Evolutionary conservation across 805 yeast genomes (phyloP).

Genomic region (Ogataea corticis): DNA sequence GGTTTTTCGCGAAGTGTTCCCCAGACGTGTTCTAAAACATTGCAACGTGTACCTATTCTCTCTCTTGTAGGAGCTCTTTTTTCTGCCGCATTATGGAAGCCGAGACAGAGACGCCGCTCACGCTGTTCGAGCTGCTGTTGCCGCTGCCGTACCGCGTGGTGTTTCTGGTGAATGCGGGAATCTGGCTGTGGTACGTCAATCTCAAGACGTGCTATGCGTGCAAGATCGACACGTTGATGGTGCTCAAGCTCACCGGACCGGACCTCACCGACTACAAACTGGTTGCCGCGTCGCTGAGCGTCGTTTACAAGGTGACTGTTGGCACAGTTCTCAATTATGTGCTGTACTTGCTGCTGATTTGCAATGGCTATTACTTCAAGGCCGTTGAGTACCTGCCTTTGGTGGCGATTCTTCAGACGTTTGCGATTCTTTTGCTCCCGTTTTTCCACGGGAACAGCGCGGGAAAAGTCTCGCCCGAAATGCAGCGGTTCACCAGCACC

Average conservation of each 20-base stretch:
- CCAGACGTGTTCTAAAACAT: slow-evolving; percentile 1
- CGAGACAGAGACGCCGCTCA: slow-evolving; percentile 1
- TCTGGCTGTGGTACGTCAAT: slow-evolving; percentile 54
- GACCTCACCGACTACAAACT: slow-evolving; percentile 22
- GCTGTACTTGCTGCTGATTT: slow-evolving; percentile 29
- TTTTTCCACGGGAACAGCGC: slow-evolving; percentile 21
- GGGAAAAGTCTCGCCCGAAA: slow-evolving; percentile 29
- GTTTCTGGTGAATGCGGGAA: slow-evolving; percentile 48
- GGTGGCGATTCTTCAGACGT: slow-evolving; percentile 37
- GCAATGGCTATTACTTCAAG: slow-evolving; percentile 26
- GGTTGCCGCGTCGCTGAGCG: slow-evolving; percentile 17
- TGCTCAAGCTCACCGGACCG: slow-evolving; percentile 35
- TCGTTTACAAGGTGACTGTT: slow-evolving; percentile 22
- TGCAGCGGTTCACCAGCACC: slow-evolving; percentile 50
- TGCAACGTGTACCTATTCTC: slow-evolving; percentile 2
- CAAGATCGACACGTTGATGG: slow-evolving; percentile 47
- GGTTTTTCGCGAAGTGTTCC: neutral
- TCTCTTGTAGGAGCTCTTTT: neutral
- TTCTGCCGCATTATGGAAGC: neutral
- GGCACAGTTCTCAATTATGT: slow-evolving; percentile 30
- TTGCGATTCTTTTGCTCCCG: slow-evolving; percentile 39
- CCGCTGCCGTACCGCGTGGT: slow-evolving; percentile 57
- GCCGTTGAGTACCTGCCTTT: slow-evolving; percentile 39
- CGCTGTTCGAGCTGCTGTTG: slow-evolving; percentile 33
- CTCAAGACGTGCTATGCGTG: slow-evolving; percentile 39